Base-by-base conservation (phyloP, 2,329 filamentous ascomycete genomes). In the Cercospora zeae-maydis region DNA sequence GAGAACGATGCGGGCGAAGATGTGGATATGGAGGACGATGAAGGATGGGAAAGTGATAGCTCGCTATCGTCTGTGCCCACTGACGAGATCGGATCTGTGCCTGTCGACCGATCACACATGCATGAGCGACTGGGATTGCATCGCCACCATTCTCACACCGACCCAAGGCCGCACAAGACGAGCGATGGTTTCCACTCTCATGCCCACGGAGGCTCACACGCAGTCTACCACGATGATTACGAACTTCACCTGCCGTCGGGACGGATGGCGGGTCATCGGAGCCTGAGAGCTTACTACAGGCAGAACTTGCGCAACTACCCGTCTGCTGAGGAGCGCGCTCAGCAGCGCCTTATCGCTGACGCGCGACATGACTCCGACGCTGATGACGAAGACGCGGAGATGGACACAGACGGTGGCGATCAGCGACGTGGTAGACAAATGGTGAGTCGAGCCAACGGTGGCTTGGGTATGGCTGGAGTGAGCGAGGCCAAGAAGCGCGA, bases 31-130 rank as follows among this genome's bases (percentile, higher is more conserved):
- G 80, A 80, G 57, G 80, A 79, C 34, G 84, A 88, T 5, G 92
- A 93, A 47, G 92, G 91, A 49, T 98, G 95, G 93, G 95, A 99
- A 78, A 97, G 93, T 0, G 95, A 98, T 75, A 92, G 90, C 9
- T 88, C 85, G n/a, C 72, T 81, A 0, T 96, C 93, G 1, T 96
- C 92, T 10, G 83, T 96, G 36, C 91, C 93, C 67, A 95, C 92
- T 0, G 90, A 90, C 59, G 92, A 96, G 70, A 86, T 96, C 45
- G 89, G 87, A 4, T 86, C 89, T 8, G 86, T 96, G 7, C 90
- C 90, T 1, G 88, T 91, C 33, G 90, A 93, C 51, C 85, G 86
- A 67, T 82, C 85, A 54, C 85, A 89, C 70, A 87, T 90, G 67
- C 91, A 89, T 74, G 87, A 90, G 72, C 85, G 88, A 45, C 83